phyloP scores from a whole-genome alignment of 176 grass and related monocot species.

The Oryza australiensis region DNA sequence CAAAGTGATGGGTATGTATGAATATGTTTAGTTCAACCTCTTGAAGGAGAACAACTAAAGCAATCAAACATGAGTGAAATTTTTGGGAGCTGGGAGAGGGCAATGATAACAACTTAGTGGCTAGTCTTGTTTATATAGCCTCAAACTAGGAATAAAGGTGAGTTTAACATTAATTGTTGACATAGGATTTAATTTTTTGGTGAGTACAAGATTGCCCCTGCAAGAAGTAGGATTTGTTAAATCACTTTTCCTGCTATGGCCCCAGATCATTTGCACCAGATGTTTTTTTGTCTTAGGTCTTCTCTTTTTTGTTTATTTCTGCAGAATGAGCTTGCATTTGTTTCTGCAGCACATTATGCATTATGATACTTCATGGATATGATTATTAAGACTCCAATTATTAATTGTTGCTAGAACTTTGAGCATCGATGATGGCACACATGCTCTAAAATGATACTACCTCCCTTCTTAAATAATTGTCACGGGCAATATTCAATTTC shows the following conservation, averaged over 20 bases:
- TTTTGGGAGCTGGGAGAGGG: background rate
- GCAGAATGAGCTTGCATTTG: background rate
- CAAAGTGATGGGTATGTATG: background rate
- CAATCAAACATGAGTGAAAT: background rate
- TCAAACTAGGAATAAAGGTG: background rate
- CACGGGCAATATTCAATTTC: background rate
- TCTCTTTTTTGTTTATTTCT: background rate
- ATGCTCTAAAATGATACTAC: background rate
- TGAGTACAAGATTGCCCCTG: background rate
- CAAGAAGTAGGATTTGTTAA: background rate
- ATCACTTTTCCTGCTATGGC: background rate
- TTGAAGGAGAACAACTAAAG: background rate
- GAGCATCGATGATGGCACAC: background rate
- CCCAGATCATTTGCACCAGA: background rate
- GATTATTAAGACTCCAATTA: background rate
- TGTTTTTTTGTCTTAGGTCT: background rate
- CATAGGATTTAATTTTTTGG: background rate
- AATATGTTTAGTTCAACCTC: background rate
- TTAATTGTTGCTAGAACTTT: background rate
- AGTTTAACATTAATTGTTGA: background rate
- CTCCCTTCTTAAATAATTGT: background rate
- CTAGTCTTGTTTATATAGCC: background rate
- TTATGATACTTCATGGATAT: background rate
- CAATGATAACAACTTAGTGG: background rate
- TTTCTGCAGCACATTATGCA: background rate